phyloP scores from a whole-genome alignment of 2,329 filamentous ascomycete species.

The Ophiostoma himal-ulmi region DNA sequence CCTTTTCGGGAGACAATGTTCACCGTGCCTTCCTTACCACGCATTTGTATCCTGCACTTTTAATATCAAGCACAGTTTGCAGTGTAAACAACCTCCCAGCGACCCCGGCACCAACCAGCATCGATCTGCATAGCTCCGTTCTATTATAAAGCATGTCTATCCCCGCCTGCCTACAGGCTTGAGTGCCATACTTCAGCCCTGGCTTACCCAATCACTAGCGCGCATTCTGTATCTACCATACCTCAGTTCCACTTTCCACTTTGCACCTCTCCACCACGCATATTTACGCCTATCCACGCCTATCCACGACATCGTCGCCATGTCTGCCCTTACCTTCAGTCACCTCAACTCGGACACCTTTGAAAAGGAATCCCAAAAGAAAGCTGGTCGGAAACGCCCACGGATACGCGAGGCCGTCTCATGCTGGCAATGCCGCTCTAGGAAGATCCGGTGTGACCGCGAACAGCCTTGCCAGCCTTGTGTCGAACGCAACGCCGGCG shows the following conservation, averaged over 20 bases:
- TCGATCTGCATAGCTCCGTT: neutral
- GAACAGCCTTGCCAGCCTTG: constrained; percentile 20
- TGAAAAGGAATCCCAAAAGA: constrained; percentile 20
- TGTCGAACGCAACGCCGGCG: constrained; percentile 11
- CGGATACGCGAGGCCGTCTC: constrained; percentile 20
- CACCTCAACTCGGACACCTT: constrained; percentile 23
- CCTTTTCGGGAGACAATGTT: neutral
- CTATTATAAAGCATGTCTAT: neutral
- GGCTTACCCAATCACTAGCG: neutral
- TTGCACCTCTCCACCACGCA: neutral
- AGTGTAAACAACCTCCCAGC: neutral
- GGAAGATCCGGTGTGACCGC: constrained; percentile 22
- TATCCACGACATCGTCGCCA: neutral
- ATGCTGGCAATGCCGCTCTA: constrained; percentile 19
- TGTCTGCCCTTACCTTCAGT: constrained; percentile 21
- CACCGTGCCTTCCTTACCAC: neutral
- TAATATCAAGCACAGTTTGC: neutral
- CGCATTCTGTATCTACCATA: neutral
- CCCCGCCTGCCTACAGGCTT: neutral
- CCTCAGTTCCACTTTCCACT: neutral
- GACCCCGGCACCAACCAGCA: neutral
- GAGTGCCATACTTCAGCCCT: neutral
- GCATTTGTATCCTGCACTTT: neutral
- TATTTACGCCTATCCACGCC: neutral
- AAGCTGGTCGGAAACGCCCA: constrained; percentile 21